Percentiles rank a stretch among this genome's conserved stretches.
Conservation (phyloP, 148 eudicot species). For the Talinum fruticosum region DNA sequence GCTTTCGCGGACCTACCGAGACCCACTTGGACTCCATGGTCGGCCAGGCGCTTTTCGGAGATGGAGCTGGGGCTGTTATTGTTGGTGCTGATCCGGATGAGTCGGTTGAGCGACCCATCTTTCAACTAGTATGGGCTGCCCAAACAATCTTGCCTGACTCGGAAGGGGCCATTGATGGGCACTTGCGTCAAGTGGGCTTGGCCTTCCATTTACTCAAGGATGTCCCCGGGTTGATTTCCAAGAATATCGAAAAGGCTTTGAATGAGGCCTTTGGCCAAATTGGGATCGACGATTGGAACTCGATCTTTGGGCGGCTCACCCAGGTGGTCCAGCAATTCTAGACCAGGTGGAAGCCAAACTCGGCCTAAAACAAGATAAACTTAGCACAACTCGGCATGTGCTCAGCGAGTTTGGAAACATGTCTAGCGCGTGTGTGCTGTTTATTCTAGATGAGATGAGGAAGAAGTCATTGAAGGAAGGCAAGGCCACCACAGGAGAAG, state of each 20-base stretch:
- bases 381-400: not conserved
- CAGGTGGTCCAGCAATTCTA: constrained; percentile 1
- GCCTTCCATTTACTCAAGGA: not conserved
- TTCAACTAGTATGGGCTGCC: constrained; percentile 1
- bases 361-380: not conserved
- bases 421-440: constrained; percentile 2
- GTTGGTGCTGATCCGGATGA: not conserved
- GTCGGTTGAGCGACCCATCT: constrained; percentile 2
- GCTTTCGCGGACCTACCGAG: constrained; percentile 27
- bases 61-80: constrained; percentile 4
- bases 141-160: constrained; percentile 1
- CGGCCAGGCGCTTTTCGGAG: constrained; percentile 10
- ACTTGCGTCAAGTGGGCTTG: not conserved
- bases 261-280: not conserved
- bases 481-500: not conserved
- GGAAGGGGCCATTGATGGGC: not conserved
- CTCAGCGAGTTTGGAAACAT: not conserved
- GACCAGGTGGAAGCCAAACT: constrained; percentile 2
- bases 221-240: not conserved
- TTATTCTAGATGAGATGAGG: constrained; percentile 1
- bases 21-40: constrained; percentile 12
- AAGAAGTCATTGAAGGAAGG: not conserved
- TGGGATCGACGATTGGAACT: not conserved
- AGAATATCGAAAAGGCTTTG: not conserved
- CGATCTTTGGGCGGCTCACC: not conserved